These are phyloP conservation scores for Cercophora samala DNA, from an alignment of 495 filamentous ascomycete species.

Conservation along the genomic window DNA sequence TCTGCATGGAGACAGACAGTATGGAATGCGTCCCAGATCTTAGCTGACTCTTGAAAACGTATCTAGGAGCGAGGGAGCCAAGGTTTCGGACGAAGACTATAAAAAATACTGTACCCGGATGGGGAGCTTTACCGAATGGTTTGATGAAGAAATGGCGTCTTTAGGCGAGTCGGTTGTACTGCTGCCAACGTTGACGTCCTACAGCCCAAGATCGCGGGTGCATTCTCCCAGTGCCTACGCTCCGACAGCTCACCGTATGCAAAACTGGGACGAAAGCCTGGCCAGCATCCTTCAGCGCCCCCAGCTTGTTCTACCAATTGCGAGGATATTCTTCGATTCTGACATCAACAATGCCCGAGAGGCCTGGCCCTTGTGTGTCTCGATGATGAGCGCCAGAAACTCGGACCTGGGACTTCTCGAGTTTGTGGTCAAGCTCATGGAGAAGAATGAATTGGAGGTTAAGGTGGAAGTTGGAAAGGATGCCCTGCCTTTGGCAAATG, in stretches of 20 bases:
- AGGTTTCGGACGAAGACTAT: background rate
- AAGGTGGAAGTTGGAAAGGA: background rate
- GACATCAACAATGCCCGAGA: background rate
- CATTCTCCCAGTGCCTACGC: background rate
- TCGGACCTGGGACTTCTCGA: background rate
- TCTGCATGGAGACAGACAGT: too few species aligned
- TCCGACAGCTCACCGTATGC: background rate
- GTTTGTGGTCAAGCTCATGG: background rate
- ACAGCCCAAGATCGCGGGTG: background rate
- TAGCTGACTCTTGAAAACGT: background rate
- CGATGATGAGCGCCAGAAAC: background rate
- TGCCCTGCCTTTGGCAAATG: background rate
- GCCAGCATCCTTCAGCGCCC: background rate
- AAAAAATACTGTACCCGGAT: background rate
- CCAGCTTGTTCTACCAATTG: background rate
- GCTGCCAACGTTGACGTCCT: background rate
- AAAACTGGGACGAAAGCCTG: background rate
- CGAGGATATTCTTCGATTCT: background rate
- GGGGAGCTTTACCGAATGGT: background rate
- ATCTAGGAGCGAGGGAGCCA: background rate
- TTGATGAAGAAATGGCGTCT: background rate
- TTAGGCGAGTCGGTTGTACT: background rate
- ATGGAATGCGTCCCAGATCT: background rate
- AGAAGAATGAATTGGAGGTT: background rate
- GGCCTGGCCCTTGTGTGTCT: background rate